Percentiles rank a stretch among this genome's conserved stretches.
Conservation (phyloP, 1,284 basidiomycete species). For the Fistulinella staudtii region DNA sequence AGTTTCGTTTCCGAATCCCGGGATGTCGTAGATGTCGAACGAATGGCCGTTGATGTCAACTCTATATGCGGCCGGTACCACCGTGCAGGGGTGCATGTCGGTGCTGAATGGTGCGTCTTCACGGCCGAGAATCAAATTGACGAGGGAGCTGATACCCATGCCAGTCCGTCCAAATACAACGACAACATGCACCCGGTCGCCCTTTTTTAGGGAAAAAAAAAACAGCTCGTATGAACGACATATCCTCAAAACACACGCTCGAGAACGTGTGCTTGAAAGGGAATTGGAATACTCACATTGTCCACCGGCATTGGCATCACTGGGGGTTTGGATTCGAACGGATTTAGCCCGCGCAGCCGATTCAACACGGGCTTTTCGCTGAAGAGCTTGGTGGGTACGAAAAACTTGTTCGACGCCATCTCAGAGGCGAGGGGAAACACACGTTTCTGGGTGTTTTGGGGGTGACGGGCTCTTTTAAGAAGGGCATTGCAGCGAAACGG, state of each 20-base stretch:
- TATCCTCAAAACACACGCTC: background rate
- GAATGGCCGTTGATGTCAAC: conserved; percentile 30
- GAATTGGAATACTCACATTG: conserved; percentile 19
- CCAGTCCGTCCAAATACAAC: conserved; percentile 33
- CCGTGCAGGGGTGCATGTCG: conserved; percentile 29
- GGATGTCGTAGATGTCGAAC: conserved; percentile 31
- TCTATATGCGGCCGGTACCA: conserved; percentile 22
- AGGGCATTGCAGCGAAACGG: conserved; percentile 12
- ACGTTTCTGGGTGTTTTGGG: conserved; percentile 12
- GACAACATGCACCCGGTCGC: conserved; percentile 29
- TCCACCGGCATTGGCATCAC: conserved; percentile 28
- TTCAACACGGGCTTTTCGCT: conserved; percentile 21
- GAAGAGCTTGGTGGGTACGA: conserved; percentile 20
- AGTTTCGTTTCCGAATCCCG: conserved; percentile 23
- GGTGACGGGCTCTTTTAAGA: conserved; percentile 21
- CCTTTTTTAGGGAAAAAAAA: conserved; percentile 6
- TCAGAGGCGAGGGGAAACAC: conserved; percentile 5
- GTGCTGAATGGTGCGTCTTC: conserved; percentile 33
- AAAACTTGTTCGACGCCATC: conserved; percentile 28
- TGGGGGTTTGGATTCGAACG: conserved; percentile 21
- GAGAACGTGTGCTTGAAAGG: background rate
- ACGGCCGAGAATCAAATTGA: conserved; percentile 29
- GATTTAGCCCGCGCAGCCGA: conserved; percentile 26
- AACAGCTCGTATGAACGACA: too few relatives aligned
- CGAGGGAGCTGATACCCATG: conserved; percentile 30